phyloP scores from a whole-genome alignment of 179 eudicot species.

The Vitellaria paradoxa region DNA sequence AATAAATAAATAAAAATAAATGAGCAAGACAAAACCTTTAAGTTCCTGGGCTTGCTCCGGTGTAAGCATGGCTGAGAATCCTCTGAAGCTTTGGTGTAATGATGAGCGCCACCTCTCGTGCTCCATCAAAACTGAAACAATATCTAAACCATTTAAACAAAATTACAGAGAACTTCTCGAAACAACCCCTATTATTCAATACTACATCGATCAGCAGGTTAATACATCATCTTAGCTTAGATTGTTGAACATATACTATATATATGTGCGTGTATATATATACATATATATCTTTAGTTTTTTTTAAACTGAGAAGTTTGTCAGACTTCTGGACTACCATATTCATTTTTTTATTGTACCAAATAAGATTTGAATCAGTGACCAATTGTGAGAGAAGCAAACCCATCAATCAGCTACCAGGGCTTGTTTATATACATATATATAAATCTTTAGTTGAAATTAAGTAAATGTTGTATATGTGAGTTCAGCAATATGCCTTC shows the following conservation, averaged over 20 bases:
- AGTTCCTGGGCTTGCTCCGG: constrained; percentile 26
- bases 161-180: not conserved
- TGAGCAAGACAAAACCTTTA: constrained; percentile 6
- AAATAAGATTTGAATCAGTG: no score
- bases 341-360: no score
- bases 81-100: constrained; percentile 35
- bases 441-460: not conserved
- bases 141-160: not conserved
- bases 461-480: not conserved
- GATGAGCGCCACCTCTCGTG: constrained; percentile 28
- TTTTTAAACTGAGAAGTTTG: no score
- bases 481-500: constrained; percentile 14
- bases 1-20: not conserved
- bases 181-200: not conserved
- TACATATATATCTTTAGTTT: no score
- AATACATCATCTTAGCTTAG: no score
- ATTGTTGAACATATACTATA: no score
- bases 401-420: no score
- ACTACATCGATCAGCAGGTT: no score
- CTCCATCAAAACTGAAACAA: constrained; percentile 23
- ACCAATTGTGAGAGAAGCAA: no score
- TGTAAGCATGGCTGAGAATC: constrained; percentile 41
- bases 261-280: no score
- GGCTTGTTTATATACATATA: no score
- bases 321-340: no score